A percentile compares a stretch with the other conserved stretches of the same genome.
Evolutionary conservation across 345 rosid genomes (phyloP).

Genomic region (Nasturtium officinale): DNA sequence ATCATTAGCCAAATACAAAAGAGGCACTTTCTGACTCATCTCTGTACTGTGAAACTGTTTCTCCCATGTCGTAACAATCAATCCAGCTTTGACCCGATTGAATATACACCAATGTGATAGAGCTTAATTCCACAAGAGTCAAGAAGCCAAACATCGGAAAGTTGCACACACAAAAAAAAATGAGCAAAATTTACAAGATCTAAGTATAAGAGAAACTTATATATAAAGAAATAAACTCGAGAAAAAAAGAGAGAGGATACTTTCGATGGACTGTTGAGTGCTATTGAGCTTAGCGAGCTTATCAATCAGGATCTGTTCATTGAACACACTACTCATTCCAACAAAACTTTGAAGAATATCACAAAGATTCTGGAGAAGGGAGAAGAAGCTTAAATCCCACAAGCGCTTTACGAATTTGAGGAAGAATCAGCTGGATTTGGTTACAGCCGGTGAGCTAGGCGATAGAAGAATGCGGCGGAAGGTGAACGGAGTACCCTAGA

Average conservation of each 20-base stretch:
- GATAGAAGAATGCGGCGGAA: conserved; percentile 34
- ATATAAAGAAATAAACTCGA: neutral
- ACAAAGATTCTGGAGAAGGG: neutral
- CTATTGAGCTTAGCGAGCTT: conserved; percentile 97
- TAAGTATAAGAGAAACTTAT: conserved; percentile 5
- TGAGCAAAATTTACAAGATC: conserved; percentile 16
- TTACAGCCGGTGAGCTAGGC: neutral
- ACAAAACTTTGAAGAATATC: conserved; percentile 22
- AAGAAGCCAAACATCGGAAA: conserved; percentile 38
- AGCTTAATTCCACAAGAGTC: conserved; percentile 53
- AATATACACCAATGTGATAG: conserved; percentile 96
- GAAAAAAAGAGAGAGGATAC: conserved; percentile 55
- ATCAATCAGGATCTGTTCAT: conserved; percentile 90
- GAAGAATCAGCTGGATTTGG: conserved; percentile 7
- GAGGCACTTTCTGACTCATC: conserved; percentile 81
- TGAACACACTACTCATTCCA: conserved; percentile 91
- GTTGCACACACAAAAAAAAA: neutral
- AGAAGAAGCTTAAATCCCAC: conserved; percentile 18
- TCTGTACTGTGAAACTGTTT: conserved; percentile 82
- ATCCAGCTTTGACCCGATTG: conserved; percentile 82
- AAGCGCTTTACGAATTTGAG: neutral
- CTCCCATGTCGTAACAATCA: conserved; percentile 88
- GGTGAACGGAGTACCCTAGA: conserved; percentile 39
- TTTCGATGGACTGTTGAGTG: conserved; percentile 96
- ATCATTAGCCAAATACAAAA: conserved; percentile 89